A percentile compares a stretch with the other conserved stretches of the same genome.
phyloP scores from a whole-genome alignment of 164 flowering plant species.

The Magnolia changhungtana region DNA sequence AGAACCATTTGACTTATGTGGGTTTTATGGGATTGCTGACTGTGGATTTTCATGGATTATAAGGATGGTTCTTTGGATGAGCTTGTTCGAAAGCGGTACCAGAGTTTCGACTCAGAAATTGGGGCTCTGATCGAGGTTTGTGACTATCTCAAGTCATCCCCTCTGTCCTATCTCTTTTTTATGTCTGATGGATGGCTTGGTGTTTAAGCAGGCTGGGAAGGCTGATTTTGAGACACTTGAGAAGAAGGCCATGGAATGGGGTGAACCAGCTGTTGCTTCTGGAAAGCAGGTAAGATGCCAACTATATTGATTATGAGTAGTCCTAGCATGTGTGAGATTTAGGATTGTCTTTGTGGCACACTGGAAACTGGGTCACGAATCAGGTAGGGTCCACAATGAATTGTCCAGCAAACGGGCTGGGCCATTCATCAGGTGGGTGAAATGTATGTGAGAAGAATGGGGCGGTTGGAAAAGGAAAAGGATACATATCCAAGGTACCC shows the following conservation, averaged over 20 bases:
- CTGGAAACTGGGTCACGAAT: too few relatives aligned
- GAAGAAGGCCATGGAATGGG: slow-evolving; percentile 84
- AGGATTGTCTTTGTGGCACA: too few relatives aligned
- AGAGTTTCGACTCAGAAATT: slow-evolving; percentile 80
- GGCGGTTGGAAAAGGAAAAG: too few relatives aligned
- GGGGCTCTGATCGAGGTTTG: slow-evolving; percentile 81
- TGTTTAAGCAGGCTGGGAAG: slow-evolving; percentile 78
- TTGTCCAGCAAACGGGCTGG: too few relatives aligned
- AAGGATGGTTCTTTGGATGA: slow-evolving; percentile 81
- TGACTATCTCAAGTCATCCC: background rate
- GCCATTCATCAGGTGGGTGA: too few relatives aligned
- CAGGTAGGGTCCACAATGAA: too few relatives aligned
- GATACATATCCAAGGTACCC: too few relatives aligned
- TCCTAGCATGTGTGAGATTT: too few relatives aligned
- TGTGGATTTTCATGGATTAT: background rate
- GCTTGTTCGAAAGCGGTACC: slow-evolving; percentile 80
- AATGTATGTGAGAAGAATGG: too few relatives aligned
- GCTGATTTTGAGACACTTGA: slow-evolving; percentile 83
- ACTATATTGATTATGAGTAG: background rate
- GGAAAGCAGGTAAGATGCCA: slow-evolving; percentile 72
- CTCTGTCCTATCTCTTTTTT: too few relatives aligned
- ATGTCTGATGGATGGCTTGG: background rate
- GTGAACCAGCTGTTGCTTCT: slow-evolving; percentile 88
- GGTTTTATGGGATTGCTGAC: background rate
- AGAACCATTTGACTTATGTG: too few relatives aligned